phyloP scores from a whole-genome alignment of 2,329 filamentous ascomycete genomes.

The Neurospora crassa region DNA sequence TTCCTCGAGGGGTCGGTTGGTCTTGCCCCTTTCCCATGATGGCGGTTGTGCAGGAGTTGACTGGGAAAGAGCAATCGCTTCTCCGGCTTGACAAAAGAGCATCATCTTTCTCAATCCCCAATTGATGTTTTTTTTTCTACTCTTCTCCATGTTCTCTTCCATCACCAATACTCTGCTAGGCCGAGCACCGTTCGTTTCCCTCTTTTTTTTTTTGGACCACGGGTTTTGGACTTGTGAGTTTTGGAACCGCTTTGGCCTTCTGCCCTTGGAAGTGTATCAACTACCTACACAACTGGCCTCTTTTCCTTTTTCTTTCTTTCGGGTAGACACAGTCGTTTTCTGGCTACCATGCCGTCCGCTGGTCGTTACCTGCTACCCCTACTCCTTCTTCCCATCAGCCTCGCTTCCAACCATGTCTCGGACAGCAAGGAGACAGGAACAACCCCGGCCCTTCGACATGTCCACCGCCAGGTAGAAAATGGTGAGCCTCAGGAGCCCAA shows the following conservation, averaged over 20 bases:
- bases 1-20: neutral
- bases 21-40: neutral
- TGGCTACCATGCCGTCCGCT: constrained; percentile 5
- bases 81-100: neutral
- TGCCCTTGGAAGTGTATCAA: constrained; percentile 9
- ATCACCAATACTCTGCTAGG: neutral
- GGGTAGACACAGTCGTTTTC: neutral
- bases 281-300: neutral
- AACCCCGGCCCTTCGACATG: neutral
- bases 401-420: neutral
- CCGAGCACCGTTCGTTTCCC: neutral
- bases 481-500: neutral
- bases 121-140: neutral
- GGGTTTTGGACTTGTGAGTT: constrained; percentile 7
- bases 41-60: neutral
- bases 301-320: neutral
- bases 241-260: constrained; percentile 8
- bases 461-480: neutral
- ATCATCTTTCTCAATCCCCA: neutral
- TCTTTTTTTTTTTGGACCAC: constrained; percentile 7
- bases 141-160: neutral
- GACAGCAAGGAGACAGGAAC: neutral
- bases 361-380: constrained; percentile 5
- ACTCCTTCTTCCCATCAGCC: constrained; percentile 1
- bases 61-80: neutral